Conservation (phyloP, 78 protist genomes). For the Dictyostelium brefeldianum region DNA sequence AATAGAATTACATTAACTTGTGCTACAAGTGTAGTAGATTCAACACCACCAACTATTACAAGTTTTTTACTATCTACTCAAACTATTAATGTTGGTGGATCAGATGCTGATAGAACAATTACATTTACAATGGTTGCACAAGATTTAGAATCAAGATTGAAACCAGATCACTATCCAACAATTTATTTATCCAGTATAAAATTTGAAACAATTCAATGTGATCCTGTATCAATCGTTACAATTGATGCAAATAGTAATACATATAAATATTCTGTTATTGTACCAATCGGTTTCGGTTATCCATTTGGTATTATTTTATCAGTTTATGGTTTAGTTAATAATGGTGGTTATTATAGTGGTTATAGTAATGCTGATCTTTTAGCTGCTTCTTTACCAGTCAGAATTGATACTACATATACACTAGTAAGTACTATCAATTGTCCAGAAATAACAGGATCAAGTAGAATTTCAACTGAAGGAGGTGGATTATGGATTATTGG, state of each 20-base stretch:
- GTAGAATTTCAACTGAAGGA: not conserved
- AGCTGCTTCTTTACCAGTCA: not conserved
- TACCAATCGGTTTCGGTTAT: constrained; percentile 48
- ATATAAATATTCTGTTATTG: not conserved
- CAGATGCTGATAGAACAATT: not conserved
- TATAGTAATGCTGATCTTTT: not conserved
- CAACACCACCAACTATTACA: not conserved
- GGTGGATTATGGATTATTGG: not conserved
- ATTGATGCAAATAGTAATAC: no score
- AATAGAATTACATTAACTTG: not conserved
- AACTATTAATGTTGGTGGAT: not conserved
- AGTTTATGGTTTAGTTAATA: constrained; percentile 21
- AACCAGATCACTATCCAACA: not conserved
- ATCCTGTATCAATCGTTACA: not conserved
- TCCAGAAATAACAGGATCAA: not conserved
- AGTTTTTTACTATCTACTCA: not conserved
- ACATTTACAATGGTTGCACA: not conserved
- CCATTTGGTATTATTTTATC: not conserved
- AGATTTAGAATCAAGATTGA: not conserved
- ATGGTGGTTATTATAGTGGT: constrained; percentile 1
- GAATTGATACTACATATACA: not conserved
- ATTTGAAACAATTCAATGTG: not conserved
- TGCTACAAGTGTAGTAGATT: not conserved
- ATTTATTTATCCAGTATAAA: not conserved
- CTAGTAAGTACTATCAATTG: no score